phyloP scores from a whole-genome alignment of 352 stramenopile species.

The Globisporangium acanthophoron region DNA sequence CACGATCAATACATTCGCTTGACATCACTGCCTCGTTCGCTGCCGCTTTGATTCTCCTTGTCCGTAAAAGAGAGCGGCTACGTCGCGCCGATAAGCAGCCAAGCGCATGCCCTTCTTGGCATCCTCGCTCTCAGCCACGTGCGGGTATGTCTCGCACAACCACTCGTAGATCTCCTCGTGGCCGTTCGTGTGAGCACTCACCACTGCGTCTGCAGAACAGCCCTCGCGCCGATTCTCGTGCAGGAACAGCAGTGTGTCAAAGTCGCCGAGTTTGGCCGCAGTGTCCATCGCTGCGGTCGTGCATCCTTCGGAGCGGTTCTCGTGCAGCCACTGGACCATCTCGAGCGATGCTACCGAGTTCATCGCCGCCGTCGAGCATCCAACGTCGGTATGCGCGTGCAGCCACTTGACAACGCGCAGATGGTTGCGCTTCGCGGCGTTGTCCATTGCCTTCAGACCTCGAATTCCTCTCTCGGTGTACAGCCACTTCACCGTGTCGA shows the following conservation, averaged over 20 bases:
- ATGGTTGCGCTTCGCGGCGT: not conserved
- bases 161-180: not conserved
- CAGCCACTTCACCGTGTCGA: not conserved
- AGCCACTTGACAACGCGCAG: not conserved
- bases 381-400: not conserved
- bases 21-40: not conserved
- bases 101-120: not conserved
- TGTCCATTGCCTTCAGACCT: not conserved
- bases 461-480: not conserved
- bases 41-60: not conserved
- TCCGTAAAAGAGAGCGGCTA: too few species aligned
- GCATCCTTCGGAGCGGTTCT: not conserved
- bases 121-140: not conserved
- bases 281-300: not conserved
- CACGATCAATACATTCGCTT: not conserved
- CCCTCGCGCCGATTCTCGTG: not conserved
- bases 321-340: slow-evolving; percentile 9
- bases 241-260: not conserved
- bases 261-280: not conserved
- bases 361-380: not conserved
- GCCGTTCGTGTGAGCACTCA: not conserved
- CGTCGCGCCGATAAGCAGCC: not conserved
- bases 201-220: not conserved
- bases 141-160: not conserved
- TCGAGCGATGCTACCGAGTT: slow-evolving; percentile 1